Evolutionary conservation across 192 early-diverging fungal species (phyloP), one percentile per base, ranked within the genome.

Genomic region (Entomortierella lignicola): DNA sequence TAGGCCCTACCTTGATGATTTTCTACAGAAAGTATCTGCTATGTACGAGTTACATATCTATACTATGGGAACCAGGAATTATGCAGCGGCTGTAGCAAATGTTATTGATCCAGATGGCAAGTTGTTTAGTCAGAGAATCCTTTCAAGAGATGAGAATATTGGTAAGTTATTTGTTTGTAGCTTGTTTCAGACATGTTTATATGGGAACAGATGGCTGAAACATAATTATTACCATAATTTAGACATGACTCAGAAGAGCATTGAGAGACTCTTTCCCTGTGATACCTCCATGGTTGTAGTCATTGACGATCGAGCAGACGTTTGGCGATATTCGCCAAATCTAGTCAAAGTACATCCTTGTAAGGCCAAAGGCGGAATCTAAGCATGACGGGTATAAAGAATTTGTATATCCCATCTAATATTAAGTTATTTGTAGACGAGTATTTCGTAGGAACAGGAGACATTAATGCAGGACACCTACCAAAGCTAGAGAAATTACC

Each of bases 31-130:
- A 51, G 72, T 96, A 8, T 80, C 86, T 2, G 58, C 89, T 59
- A 31, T 91, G 8, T 99, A 94, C 71, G 98, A 99, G 82, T 83
- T 99, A 74, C 98, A 99, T 79, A 96, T 99, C 58, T 99, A 99
- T 80, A 99, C 98, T 2, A 97, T 98, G 97, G 98, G 98, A 31
- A 94, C 96, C 1, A 87, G 96, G 13, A 86, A 90, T 21, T 99
- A 99, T 81, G 98, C 98, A 31, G 86, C 92, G 32, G 91, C 92
- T 1, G 94, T 99, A 2, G 94, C 95, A 0, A 85, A 89, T 27
- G 86, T 92, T 2, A 90, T 99, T 50, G 98, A 99, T 69, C 96
- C 96, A 0, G 87, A 92, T 17, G 71, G 88, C 8, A 83, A 60
- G 12, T 86, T 91, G 31, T 99, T 99, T 65, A 86, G 89, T 43